Evolutionary conservation across 495 filamentous ascomycete species (phyloP).

Genomic region (Apodospora peruviana): DNA sequence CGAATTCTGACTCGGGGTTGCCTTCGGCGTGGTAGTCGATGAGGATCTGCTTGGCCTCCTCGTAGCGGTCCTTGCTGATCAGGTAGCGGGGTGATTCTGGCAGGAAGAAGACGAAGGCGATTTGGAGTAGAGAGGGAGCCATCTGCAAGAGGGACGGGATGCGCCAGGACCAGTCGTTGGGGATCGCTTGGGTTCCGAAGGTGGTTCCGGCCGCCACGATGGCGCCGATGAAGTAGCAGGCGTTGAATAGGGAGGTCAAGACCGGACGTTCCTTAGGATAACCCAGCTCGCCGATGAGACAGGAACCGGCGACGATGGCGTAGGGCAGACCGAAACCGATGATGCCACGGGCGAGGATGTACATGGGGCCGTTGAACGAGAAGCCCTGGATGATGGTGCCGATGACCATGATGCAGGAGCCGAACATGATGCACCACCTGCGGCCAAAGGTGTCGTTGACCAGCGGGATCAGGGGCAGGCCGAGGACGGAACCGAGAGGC

Average conservation of each 20-base stretch:
- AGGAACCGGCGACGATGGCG: constrained; percentile 57
- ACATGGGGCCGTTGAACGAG: constrained; percentile 48
- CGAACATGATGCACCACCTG: constrained; percentile 54
- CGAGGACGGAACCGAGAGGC: constrained; percentile 40
- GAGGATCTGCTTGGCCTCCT: constrained; percentile 53
- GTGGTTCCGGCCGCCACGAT: constrained; percentile 55
- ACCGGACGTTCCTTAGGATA: constrained; percentile 61
- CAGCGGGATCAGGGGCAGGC: constrained; percentile 54
- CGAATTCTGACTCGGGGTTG: constrained; percentile 48
- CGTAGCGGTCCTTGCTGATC: constrained; percentile 51
- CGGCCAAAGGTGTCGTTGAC: constrained; percentile 53
- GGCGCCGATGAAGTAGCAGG: constrained; percentile 57
- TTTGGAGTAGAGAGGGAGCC: constrained; percentile 50
- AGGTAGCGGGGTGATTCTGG: constrained; percentile 58
- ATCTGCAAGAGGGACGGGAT: constrained; percentile 56
- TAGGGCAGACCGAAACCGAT: constrained; percentile 60
- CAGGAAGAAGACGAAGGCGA: constrained; percentile 50
- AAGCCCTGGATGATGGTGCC: constrained; percentile 54
- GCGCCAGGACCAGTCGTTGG: constrained; percentile 58
- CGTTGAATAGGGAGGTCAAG: constrained; percentile 62
- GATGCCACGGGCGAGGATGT: constrained; percentile 56
- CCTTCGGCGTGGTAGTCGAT: constrained; percentile 61
- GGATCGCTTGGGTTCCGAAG: constrained; percentile 51
- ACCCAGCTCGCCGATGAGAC: constrained; percentile 57
- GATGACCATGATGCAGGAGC: constrained; percentile 51